Evolutionary conservation across 257 asterid genomes (phyloP).

Genomic region (Solanum tarijense): DNA sequence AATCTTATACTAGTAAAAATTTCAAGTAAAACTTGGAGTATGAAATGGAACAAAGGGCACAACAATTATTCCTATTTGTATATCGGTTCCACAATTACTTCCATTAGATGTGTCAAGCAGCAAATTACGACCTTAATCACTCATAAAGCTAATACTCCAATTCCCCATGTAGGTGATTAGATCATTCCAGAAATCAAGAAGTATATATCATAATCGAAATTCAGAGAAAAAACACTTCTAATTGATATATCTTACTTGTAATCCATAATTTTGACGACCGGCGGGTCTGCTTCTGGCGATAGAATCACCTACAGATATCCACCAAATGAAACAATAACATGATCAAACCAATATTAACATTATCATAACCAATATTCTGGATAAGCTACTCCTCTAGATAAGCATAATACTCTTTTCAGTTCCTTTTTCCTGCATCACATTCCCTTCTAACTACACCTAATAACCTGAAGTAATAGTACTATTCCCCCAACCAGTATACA

Average conservation of each 20-base stretch:
- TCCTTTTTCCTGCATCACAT: neutral
- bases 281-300: conserved; percentile 96
- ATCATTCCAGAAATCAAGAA: neutral
- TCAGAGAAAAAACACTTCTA: neutral
- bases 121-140: neutral
- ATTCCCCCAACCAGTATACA: neutral
- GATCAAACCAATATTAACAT: neutral
- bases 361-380: neutral
- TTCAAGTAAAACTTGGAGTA: neutral
- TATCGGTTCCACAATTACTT: neutral
- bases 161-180: neutral
- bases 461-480: neutral
- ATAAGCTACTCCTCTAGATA: neutral
- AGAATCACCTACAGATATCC: conserved; percentile 58
- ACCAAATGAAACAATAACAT: conserved; percentile 1
- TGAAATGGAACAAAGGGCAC: neutral
- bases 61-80: neutral
- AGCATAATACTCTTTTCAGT: neutral
- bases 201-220: neutral
- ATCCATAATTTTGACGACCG: conserved; percentile 90
- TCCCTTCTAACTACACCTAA: neutral
- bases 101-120: neutral
- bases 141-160: neutral
- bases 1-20: neutral
- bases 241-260: conserved; percentile 53